Base-by-base conservation (phyloP, 257 asterid genomes). In the Solanum corneliomulleri region DNA sequence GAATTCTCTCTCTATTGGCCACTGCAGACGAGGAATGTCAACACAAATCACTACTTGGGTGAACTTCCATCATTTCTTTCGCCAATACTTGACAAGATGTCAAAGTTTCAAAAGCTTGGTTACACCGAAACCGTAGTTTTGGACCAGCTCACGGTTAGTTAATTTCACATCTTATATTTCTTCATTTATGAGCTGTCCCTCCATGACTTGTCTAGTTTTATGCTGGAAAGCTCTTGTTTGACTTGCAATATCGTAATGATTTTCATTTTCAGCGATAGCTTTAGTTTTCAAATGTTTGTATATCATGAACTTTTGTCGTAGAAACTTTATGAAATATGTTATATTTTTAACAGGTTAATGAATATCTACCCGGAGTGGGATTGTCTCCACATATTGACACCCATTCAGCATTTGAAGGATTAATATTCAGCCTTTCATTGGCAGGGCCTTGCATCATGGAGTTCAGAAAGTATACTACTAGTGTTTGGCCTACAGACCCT, bases 381-480 rank as follows among this genome's bases (percentile, higher is more conserved):
- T 89, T 97, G 92, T 92, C 99, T 88, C 99, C 99, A 10, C 99
- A 97, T 84, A 94, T 97, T 85, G 99, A 97, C 90, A 97, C 99
- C 15, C 99, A 95, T 94, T 97, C 99, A 49, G 99, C 99, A 41
- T 97, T 97, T 86, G 98, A 94, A 80, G 98, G 92, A 52, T 91
- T 88, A 52, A 97, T 97, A 86, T 94, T 94, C 94, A 97, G 99
- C 91, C 98, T 97, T 87, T 97, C 99, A 60, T 91, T 97, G 81
- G 95, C 98, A 13, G 97, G 99, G 90, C 96, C 98, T 81, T 95
- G 99, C 91, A 93, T 95, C 87, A 97, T 97, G 99, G 99, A 97
- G 90, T 97, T 95, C 89, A 91, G 99, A 90, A 95, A 94, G 92
- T 94, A 97, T 89, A 85, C 93, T 49, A 92, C 90, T 64, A 91